phyloP scores from a whole-genome alignment of 345 rosid species.

The Salix suchowensis region DNA sequence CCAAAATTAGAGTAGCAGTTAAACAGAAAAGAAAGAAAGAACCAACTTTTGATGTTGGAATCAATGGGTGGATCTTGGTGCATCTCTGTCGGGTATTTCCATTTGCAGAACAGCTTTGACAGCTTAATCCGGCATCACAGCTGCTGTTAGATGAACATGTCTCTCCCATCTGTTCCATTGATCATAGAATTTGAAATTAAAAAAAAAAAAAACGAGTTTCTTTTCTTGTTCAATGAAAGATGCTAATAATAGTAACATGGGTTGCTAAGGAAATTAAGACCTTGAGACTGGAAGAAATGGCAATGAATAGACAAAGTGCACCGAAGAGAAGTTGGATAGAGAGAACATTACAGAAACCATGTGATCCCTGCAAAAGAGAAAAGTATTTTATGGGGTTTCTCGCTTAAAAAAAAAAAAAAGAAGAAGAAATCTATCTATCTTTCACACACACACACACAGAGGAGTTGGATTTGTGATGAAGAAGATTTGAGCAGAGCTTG shows the following conservation, averaged over 20 bases:
- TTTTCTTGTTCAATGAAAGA: not conserved
- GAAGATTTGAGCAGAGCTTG: not conserved
- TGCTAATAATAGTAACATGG: not conserved
- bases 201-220: not conserved
- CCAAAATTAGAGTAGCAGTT: not conserved
- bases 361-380: slow-evolving; percentile 13
- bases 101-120: slow-evolving; percentile 61
- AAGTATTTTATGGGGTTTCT: not conserved
- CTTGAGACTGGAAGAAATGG: slow-evolving; percentile 26
- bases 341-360: not conserved
- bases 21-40: not conserved
- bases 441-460: not conserved
- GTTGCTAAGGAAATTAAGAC: not conserved
- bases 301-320: slow-evolving; percentile 6
- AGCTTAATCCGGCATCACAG: slow-evolving; percentile 76
- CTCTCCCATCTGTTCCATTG: slow-evolving; percentile 61
- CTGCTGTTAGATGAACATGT: slow-evolving; percentile 54
- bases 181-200: not conserved
- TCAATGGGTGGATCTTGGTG: slow-evolving; percentile 59
- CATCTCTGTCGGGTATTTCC: slow-evolving; percentile 82
- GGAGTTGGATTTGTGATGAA: not conserved
- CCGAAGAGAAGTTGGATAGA: slow-evolving; percentile 6
- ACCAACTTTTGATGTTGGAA: slow-evolving; percentile 68
- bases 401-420: not conserved
- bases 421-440: not conserved